Evolutionary conservation across 768 basidiomycete genomes (phyloP), one percentile per base, ranked within the genome.

Genomic region (Rhodotorula babjevae): DNA sequence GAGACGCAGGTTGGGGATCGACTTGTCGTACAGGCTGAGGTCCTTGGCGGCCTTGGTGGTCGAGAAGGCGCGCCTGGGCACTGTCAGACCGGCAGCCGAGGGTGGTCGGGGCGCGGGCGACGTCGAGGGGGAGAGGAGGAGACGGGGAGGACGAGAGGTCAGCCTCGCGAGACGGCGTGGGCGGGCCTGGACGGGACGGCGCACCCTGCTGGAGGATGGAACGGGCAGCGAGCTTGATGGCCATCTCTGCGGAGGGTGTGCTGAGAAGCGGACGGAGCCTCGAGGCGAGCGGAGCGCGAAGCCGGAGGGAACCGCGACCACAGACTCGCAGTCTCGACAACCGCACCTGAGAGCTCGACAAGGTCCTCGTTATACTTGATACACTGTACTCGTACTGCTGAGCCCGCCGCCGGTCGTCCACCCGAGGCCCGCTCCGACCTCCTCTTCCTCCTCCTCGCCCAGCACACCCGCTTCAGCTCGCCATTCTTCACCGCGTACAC

Each of bases 1-100:
- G 79, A 99, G 90, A 77, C 89, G 87, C 75, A 99, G 87, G 84
- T 97, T 99, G 80, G 86, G 84, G 80, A 93, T 89, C 61, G 92
- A 93, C 80, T 90, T 90, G 66, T 89, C 92, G 81, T 98, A 98
- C 21, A 76, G 62, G 23, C 61, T 23, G 63, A 62, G 49, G 50
- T 58, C 25, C 50, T 53, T 16, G 0, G 42, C 59, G 9, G 53
- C 58, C 29, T 33, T n/a, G 23, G 71, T 67, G 27, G 68, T 61
- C 50, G 64, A 44, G 65, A 76, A 66, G 1, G 31, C 63, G 18
- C 71, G 36, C 58, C 59, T 67, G 23, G 63, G 66, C 46, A 62
- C 61, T 57, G 66, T 33, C 44, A 46, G 44, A 15, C 2, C 18
- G 44, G 44, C 3, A 46, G 44, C 44, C 6, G 14, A 42, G 46